Conservation (phyloP, 1,284 basidiomycete species). For the Papiliotrema laurentii region DNA sequence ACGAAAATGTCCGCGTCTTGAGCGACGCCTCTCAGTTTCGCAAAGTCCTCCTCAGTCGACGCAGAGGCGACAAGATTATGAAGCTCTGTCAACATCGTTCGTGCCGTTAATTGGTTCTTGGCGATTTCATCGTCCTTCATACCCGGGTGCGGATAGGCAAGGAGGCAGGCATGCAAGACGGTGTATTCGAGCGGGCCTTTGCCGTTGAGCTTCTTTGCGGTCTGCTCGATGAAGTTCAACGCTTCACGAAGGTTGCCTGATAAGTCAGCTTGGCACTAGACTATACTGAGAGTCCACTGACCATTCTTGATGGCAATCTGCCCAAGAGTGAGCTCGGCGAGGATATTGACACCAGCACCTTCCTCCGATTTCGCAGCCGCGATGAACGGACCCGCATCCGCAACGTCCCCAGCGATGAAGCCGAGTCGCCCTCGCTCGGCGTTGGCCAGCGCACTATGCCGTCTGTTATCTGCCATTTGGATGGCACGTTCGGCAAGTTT, state of each 20-base stretch:
- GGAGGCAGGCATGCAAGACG: slow-evolving; percentile 81
- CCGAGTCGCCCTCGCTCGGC: slow-evolving; percentile 71
- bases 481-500: slow-evolving; percentile 89
- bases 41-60: slow-evolving; percentile 36
- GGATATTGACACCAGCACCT: slow-evolving; percentile 56
- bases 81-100: slow-evolving; percentile 74
- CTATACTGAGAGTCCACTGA: slow-evolving; percentile 31
- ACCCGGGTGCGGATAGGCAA: slow-evolving; percentile 71
- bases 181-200: slow-evolving; percentile 63
- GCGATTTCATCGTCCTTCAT: slow-evolving; percentile 67
- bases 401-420: slow-evolving; percentile 60
- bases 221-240: slow-evolving; percentile 72
- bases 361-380: slow-evolving; percentile 68
- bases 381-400: slow-evolving; percentile 68
- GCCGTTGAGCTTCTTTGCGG: slow-evolving; percentile 49
- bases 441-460: slow-evolving; percentile 72
- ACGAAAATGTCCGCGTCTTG: slow-evolving; percentile 78
- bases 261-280: slow-evolving; percentile 1
- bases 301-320: slow-evolving; percentile 79
- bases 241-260: slow-evolving; percentile 57
- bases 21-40: slow-evolving; percentile 57
- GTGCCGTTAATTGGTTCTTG: slow-evolving; percentile 67
- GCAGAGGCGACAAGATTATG: slow-evolving; percentile 58
- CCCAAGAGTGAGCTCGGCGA: slow-evolving; percentile 76
- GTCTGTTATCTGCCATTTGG: slow-evolving; percentile 82